A percentile compares a stretch with the other conserved stretches of the same genome.
phyloP scores from a whole-genome alignment of 805 yeast genomes.

The Candida boleticola region DNA sequence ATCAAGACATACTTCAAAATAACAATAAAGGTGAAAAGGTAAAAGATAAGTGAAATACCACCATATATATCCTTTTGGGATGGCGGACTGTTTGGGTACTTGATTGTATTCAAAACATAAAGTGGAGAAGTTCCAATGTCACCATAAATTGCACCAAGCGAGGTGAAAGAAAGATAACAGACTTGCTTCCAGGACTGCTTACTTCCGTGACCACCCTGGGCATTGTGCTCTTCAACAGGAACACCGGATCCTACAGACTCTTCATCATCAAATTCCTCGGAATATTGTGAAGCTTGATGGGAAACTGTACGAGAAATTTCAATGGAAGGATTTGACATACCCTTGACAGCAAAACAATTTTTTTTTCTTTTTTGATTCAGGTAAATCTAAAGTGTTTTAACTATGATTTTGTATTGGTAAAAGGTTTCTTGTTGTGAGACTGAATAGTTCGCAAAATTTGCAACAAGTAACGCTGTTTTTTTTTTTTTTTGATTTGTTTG shows the following conservation, averaged over 20 bases:
- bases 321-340: no score
- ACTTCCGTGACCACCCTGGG: not conserved
- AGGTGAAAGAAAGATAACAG: constrained; percentile 36
- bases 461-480: no score
- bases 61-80: constrained; percentile 44
- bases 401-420: no score
- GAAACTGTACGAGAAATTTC: not conserved
- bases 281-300: not conserved
- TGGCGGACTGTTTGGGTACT: constrained; percentile 27
- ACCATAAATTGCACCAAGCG: constrained; percentile 63
- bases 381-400: no score
- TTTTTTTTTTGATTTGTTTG: no score
- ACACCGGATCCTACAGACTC: not conserved
- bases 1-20: constrained; percentile 49
- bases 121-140: constrained; percentile 64
- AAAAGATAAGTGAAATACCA: constrained; percentile 51
- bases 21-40: constrained; percentile 53
- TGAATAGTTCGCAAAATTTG: no score
- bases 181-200: constrained; percentile 20
- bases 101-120: constrained; percentile 42
- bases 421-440: no score
- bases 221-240: not conserved
- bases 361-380: no score
- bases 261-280: constrained; percentile 3
- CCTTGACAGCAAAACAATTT: no score